Evolutionary conservation across 805 yeast genomes (phyloP).

Genomic region (Cyberlindnera meyerae): DNA sequence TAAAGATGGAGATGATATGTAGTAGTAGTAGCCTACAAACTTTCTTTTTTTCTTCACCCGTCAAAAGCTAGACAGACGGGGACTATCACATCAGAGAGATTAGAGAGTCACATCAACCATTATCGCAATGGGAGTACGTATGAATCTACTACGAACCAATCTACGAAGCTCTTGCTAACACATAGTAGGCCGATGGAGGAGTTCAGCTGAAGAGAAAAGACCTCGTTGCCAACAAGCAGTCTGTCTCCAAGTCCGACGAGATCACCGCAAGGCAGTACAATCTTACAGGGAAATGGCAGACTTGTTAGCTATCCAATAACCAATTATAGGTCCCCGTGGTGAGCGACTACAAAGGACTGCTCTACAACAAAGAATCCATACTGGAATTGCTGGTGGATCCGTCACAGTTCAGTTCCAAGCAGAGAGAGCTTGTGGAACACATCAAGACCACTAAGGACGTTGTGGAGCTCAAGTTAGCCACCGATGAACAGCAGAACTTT

Average conservation of each 20-base stretch:
- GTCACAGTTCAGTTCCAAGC: constrained; percentile 26
- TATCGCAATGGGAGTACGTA: constrained; percentile 13
- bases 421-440: constrained; percentile 27
- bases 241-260: constrained; percentile 7
- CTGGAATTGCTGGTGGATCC: constrained; percentile 49
- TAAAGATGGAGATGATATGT: neutral
- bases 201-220: constrained; percentile 58
- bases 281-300: constrained; percentile 34
- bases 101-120: neutral
- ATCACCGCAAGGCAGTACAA: constrained; percentile 24
- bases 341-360: constrained; percentile 61
- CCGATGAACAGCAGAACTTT: constrained; percentile 21
- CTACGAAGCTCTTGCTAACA: constrained; percentile 1
- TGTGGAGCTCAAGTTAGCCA: constrained; percentile 34
- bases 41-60: too few relatives aligned
- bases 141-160: too few relatives aligned
- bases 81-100: too few relatives aligned
- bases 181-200: constrained; percentile 61
- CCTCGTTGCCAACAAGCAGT: constrained; percentile 27
- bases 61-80: too few relatives aligned
- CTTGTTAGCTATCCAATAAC: constrained; percentile 43
- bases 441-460: constrained; percentile 40
- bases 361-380: constrained; percentile 60
- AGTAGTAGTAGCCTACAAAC: too few relatives aligned
- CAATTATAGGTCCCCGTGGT: constrained; percentile 50